Base-by-base conservation (phyloP, 345 rosid genomes). In the Noccaea bulbosa region DNA sequence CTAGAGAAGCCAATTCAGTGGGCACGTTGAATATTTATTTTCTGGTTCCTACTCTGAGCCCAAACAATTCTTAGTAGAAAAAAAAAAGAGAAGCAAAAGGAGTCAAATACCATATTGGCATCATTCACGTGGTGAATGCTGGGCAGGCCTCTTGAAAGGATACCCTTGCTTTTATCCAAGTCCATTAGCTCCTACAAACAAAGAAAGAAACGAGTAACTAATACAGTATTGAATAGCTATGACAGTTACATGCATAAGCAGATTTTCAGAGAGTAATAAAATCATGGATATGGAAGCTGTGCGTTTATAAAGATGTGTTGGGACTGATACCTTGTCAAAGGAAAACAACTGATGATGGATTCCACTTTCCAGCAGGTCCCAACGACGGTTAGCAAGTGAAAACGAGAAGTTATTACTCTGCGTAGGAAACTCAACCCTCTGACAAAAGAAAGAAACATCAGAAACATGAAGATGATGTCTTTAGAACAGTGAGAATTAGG, bases 381-480 rank as follows among this genome's bases (percentile, higher is more conserved):
- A 93, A 48, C 64, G 71, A 39, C 97, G 92, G 70, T 81, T 87
- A 40, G 97, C 98, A 74, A 87, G 89, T 10, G 95, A 82, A 84
- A 81, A 93, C 12, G 98, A 91, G 80, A 78, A 80, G 81, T 83
- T 82, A 81, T 93, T 93, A 83, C 90, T 87, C 24, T 82, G 79
- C 83, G 85, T 85, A 43, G 98, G 98, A 79, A 93, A 93, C 84
- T 93, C 97, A 5, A 93, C 87, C 82, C 94, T 91, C 98, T 91
- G 66, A 57, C 16, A 78, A 50, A 77, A 3, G 49, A 43, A 63
- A 43, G 77, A 52, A 69, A 38, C 47, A 70, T 81, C 72, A 83
- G 68, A 65, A 55, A 69, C 40, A 61, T 66, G 57, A 62, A 59
- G 62, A 79, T 44, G 46, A 48, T 22, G 39, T 38, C 24, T 57